phyloP scores from a whole-genome alignment of 192 early-diverging fungal species.

The Pilaira anomala region DNA sequence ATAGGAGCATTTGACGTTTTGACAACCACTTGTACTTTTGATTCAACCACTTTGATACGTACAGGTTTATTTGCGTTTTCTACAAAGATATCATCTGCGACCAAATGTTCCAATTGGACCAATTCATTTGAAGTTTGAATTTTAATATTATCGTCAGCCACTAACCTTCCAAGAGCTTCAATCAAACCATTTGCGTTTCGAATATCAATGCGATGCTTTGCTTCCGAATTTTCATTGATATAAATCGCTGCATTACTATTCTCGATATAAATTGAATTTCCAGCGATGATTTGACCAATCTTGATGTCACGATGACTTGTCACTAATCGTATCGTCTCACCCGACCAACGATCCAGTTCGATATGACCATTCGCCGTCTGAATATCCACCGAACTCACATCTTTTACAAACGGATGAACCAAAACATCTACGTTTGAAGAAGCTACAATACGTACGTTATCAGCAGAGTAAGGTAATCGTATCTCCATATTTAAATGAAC shows the following conservation, averaged over 20 bases:
- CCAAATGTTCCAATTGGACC: neutral
- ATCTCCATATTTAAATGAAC: constrained; percentile 10
- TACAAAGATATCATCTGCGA: neutral
- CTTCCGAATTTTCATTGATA: neutral
- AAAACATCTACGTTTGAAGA: neutral
- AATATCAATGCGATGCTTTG: neutral
- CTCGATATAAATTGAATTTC: constrained; percentile 1
- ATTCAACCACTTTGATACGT: neutral
- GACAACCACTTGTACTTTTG: neutral
- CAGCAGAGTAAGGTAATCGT: neutral
- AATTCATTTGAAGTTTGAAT: neutral
- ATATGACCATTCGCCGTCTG: constrained; percentile 3
- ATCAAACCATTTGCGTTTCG: constrained; percentile 1
- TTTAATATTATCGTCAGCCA: neutral
- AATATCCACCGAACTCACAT: neutral
- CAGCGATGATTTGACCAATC: neutral
- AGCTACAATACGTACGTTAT: neutral
- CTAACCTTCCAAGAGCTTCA: neutral
- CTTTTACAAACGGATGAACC: constrained; percentile 8
- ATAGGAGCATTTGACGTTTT: neutral
- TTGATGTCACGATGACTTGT: neutral
- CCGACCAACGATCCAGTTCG: neutral
- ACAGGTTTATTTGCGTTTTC: neutral
- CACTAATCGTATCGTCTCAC: neutral
- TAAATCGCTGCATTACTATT: constrained; percentile 1